Evolutionary conservation across 2,329 filamentous ascomycete genomes (phyloP).

Genomic region (Clonostachys chloroleuca): DNA sequence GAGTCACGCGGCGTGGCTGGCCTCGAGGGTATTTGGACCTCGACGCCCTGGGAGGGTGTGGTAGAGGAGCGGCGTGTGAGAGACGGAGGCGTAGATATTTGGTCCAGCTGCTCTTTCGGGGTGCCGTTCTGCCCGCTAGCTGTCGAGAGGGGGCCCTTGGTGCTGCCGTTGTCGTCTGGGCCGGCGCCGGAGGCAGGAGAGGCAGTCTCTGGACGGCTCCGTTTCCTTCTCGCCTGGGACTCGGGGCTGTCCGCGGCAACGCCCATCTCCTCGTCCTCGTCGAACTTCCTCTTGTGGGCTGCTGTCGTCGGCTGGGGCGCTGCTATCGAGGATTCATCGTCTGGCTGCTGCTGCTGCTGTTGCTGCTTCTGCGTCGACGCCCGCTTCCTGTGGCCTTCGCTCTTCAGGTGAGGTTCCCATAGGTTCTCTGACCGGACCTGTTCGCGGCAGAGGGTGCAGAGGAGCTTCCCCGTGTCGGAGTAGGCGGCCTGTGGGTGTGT

Average conservation of each 20-base stretch:
- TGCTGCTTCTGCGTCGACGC: slow-evolving; percentile 2
- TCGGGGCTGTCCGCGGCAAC: slow-evolving; percentile 23
- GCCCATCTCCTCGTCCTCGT: slow-evolving; percentile 18
- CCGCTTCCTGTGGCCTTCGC: slow-evolving; percentile 38
- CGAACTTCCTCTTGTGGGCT: slow-evolving; percentile 25
- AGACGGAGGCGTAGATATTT: slow-evolving; percentile 30
- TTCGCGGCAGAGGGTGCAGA: slow-evolving; percentile 63
- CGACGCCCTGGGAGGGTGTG: slow-evolving; percentile 50
- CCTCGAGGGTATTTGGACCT: slow-evolving; percentile 59
- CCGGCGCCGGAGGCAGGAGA: slow-evolving; percentile 9
- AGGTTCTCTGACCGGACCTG: slow-evolving; percentile 60
- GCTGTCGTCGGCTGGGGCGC: slow-evolving; percentile 5
- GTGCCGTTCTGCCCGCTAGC: slow-evolving; percentile 7
- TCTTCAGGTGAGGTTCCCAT: slow-evolving; percentile 60
- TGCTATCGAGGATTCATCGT: slow-evolving; percentile 7
- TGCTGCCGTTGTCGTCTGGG: slow-evolving; percentile 9
- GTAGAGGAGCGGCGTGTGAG: slow-evolving; percentile 42
- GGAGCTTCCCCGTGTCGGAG: slow-evolving; percentile 61
- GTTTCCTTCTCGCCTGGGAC: slow-evolving; percentile 31
- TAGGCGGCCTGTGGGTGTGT: slow-evolving; percentile 66
- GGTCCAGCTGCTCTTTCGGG: slow-evolving; percentile 8
- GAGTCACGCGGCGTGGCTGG: slow-evolving; percentile 53
- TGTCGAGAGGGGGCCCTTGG: slow-evolving; percentile 1
- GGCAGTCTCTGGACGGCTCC: slow-evolving; percentile 32
- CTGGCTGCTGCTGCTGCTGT: slow-evolving; percentile 10